Conservation (phyloP, 2,329 filamentous ascomycete species). For the Aspergillus proliferans region DNA sequence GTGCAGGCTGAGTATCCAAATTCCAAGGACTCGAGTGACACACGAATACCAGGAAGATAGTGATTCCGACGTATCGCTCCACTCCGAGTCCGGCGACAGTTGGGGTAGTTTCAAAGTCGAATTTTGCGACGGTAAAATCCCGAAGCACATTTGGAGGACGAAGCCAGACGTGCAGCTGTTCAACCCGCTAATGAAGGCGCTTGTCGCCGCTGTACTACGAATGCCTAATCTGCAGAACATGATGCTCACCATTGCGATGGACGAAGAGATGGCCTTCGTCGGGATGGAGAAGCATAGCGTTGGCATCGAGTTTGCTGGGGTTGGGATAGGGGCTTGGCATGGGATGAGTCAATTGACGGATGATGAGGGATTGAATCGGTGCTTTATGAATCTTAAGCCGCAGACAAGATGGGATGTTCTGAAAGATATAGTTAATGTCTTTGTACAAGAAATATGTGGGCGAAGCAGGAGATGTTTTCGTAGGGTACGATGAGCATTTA, state of each 20-base stretch:
- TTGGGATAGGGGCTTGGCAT: neutral
- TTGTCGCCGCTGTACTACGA: neutral
- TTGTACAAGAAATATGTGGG: neutral
- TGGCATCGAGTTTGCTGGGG: neutral
- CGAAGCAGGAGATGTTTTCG: neutral
- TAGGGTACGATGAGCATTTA: no score
- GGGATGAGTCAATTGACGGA: neutral
- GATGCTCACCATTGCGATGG: neutral
- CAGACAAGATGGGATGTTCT: neutral
- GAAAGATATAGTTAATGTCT: neutral
- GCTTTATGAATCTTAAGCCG: neutral
- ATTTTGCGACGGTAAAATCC: neutral
- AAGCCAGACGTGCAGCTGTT: neutral
- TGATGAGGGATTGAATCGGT: neutral
- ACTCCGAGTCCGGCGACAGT: neutral
- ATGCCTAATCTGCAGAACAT: constrained; percentile 1
- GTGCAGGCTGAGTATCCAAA: neutral
- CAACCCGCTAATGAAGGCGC: neutral
- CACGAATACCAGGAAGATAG: neutral
- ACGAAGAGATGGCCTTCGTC: neutral
- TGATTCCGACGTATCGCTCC: constrained; percentile 1
- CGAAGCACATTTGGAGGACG: neutral
- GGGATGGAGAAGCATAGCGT: neutral
- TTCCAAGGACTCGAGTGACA: neutral
- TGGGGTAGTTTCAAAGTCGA: neutral